Percentiles rank a stretch among this genome's conserved stretches.
Evolutionary conservation across 805 yeast species (phyloP).

Genomic region (Kluyveromyces lactis): DNA sequence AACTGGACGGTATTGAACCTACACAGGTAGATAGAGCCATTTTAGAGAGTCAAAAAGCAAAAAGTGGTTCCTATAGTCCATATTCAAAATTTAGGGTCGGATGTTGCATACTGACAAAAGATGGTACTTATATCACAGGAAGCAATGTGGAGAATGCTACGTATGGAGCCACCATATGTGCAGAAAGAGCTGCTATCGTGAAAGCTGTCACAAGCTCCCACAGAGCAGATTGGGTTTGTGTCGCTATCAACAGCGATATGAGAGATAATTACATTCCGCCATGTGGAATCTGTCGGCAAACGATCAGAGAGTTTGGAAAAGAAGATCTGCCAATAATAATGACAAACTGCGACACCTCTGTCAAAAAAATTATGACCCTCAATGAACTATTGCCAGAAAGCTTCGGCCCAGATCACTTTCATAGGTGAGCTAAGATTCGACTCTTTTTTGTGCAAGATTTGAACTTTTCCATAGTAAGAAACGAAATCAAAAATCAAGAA

Average conservation of each 20-base stretch:
- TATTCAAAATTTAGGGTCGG: slow-evolving; percentile 58
- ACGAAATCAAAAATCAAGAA: neutral
- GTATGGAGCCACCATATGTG: slow-evolving; percentile 72
- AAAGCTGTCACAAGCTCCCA: slow-evolving; percentile 38
- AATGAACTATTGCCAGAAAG: slow-evolving; percentile 69
- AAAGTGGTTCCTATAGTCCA: slow-evolving; percentile 39
- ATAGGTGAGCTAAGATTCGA: neutral
- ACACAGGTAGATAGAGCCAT: slow-evolving; percentile 13
- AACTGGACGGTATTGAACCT: too few relatives aligned
- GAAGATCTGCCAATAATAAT: slow-evolving; percentile 52
- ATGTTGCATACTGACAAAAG: slow-evolving; percentile 51
- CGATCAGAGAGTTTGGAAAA: slow-evolving; percentile 68
- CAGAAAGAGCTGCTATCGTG: slow-evolving; percentile 61
- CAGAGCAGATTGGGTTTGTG: slow-evolving; percentile 22
- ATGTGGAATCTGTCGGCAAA: slow-evolving; percentile 92
- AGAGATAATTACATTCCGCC: slow-evolving; percentile 58
- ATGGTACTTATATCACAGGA: slow-evolving; percentile 49
- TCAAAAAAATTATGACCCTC: slow-evolving; percentile 39
- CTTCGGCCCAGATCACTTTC: slow-evolving; percentile 74
- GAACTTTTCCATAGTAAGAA: too few relatives aligned
- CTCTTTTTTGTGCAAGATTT: too few relatives aligned
- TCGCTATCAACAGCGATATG: slow-evolving; percentile 27
- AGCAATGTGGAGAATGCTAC: slow-evolving; percentile 93
- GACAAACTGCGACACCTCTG: slow-evolving; percentile 50
- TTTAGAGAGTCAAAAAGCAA: slow-evolving; percentile 29